Base-by-base conservation (phyloP, 2,329 filamentous ascomycete genomes). In the Epichloe amarillans region DNA sequence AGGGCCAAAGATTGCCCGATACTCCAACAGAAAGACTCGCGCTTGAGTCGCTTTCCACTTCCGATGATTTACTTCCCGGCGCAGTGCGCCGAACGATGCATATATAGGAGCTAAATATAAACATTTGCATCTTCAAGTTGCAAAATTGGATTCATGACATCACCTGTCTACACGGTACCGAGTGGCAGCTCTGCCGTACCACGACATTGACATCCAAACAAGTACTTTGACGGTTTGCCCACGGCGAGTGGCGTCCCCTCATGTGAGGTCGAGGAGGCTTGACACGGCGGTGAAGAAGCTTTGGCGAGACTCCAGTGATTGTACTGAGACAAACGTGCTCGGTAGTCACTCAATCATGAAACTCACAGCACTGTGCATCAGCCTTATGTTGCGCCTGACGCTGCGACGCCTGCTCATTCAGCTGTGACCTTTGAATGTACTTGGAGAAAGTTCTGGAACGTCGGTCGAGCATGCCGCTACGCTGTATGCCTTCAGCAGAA, bases 271-370 rank as follows among this genome's bases (percentile, higher is more conserved):
- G 14, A 36, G 12, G 35, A 26, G 36, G 39, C 30, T 21, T 36
- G 14, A 38, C 43, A 30, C 47, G 23, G 26, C 42, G 42, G 47
- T 38, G 33, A 52, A 21, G 7, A 49, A 38, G 26, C 7, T 30
- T 50, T 52, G 41, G 50, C 47, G 46, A 52, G 50, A 35, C 19
- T 21, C 37, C 43, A 30, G 37, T 42, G 49, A 30, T 37, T 41
- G 33, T 46, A 26, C 50, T 35, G 50, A 50, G 46, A 52, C 47
- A 52, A 33, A 17, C 40, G 40, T 30, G 47, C 10, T 21, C 15
- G n/a, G 39, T n/a, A 41, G 35, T 35, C n/a, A 36, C 40, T 47
- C 39, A 44, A 36, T 41, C 38, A 37, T 50, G 42, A 46, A 50
- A 50, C 35, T 36, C 42, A 23, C 33, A 46, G 15, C 42, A 50